Evolutionary conservation across 208 protist genomes (phyloP).

Genomic region (Leishmania mexicana): DNA sequence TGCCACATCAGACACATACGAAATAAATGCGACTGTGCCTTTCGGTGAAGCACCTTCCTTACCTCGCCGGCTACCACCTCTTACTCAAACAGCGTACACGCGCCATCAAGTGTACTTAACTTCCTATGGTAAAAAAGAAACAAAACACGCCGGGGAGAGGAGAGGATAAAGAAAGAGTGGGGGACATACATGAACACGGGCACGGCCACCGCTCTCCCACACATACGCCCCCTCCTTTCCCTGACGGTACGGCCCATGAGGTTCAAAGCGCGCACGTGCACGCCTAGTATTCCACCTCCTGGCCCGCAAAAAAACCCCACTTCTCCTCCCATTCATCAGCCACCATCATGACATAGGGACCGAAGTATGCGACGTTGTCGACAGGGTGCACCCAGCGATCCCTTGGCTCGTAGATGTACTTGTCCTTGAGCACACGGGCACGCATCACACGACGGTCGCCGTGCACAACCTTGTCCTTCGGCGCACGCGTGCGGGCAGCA

Average conservation of each 20-base stretch:
- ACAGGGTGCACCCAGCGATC: slow-evolving; percentile 90
- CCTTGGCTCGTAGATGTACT: slow-evolving; percentile 93
- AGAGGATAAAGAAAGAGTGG: not conserved
- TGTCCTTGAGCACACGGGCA: slow-evolving; percentile 86
- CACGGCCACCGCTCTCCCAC: not conserved
- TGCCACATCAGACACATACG: not conserved
- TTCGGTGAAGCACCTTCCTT: not conserved
- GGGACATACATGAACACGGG: not conserved
- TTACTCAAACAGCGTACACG: not conserved
- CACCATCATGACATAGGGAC: slow-evolving; percentile 92
- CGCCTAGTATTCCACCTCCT: slow-evolving; percentile 89
- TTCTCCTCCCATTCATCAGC: slow-evolving; percentile 94
- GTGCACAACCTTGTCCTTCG: slow-evolving; percentile 89
- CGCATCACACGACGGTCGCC: slow-evolving; percentile 89
- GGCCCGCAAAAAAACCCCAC: slow-evolving; percentile 92
- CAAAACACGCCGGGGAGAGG: not conserved
- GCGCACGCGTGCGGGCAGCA: slow-evolving; percentile 80
- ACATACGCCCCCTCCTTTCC: not conserved
- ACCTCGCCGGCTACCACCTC: not conserved
- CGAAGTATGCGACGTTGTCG: slow-evolving; percentile 92
- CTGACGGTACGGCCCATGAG: not conserved
- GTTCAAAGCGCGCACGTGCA: not conserved
- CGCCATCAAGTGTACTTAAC: not conserved
- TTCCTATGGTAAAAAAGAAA: slow-evolving; percentile 18
- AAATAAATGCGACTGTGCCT: not conserved